phyloP scores from a whole-genome alignment of 495 filamentous ascomycete genomes.

The Sphaerosporella brunnea region DNA sequence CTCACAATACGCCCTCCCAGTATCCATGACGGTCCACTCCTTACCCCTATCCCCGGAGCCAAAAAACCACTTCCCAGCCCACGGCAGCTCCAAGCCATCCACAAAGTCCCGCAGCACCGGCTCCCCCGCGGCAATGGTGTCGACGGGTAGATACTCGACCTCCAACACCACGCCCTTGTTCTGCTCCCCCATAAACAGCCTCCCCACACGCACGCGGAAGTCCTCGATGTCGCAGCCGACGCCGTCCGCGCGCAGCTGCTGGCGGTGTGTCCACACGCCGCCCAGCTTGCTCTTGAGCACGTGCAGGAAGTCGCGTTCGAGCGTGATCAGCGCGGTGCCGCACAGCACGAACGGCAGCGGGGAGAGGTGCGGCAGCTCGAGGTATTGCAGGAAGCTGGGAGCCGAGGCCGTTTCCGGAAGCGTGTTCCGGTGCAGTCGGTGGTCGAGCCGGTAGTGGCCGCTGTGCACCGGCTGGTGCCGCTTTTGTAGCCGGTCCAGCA shows the following conservation, averaged over 20 bases:
- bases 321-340: conserved; percentile 17
- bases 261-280: conserved; percentile 16
- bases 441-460: conserved; percentile 13
- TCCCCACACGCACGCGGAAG: conserved; percentile 17
- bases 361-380: conserved; percentile 19
- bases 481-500: conserved; percentile 18
- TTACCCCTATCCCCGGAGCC: conserved; percentile 6
- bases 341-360: conserved; percentile 13
- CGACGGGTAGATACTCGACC: conserved; percentile 22
- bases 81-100: conserved; percentile 13
- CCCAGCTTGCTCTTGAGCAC: conserved; percentile 18
- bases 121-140: conserved; percentile 17
- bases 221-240: conserved; percentile 20
- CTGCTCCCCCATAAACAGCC: conserved; percentile 22
- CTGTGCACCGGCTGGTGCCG: conserved; percentile 17
- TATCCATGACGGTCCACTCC: conserved; percentile 24
- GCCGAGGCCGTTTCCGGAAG: not conserved
- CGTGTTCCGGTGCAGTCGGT: conserved; percentile 14
- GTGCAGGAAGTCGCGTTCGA: conserved; percentile 19
- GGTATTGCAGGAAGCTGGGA: conserved; percentile 19
- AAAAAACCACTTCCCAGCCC: conserved; percentile 14
- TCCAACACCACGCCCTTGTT: conserved; percentile 24
- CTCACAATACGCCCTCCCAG: conserved; percentile 22
- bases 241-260: conserved; percentile 16
- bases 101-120: conserved; percentile 21